Conservation (phyloP, 2,329 filamentous ascomycete species). For the Penicillium vulpinum region DNA sequence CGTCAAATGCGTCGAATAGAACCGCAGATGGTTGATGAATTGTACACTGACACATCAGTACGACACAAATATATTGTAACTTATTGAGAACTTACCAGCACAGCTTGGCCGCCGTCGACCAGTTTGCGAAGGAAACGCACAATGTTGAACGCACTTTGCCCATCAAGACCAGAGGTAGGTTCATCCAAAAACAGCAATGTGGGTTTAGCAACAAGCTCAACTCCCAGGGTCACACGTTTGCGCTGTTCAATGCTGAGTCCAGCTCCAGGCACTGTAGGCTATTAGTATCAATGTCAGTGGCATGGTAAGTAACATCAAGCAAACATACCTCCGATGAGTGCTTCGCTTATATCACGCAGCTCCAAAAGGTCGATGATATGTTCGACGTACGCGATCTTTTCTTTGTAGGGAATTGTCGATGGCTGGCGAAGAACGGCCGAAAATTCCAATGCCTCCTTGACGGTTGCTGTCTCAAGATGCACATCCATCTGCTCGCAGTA, state of each 20-base stretch:
- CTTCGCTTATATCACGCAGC: constrained; percentile 62
- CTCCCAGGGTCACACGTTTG: constrained; percentile 62
- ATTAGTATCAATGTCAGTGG: constrained; percentile 9
- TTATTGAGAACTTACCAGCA: constrained; percentile 50
- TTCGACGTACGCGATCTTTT: constrained; percentile 66
- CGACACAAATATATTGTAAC: too few species aligned
- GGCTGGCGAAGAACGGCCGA: constrained; percentile 64
- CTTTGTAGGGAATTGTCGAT: constrained; percentile 52
- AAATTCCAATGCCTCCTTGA: constrained; percentile 64
- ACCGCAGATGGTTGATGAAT: constrained; percentile 70
- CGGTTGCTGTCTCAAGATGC: constrained; percentile 63
- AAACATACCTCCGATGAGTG: constrained; percentile 56
- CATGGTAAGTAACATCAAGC: background rate
- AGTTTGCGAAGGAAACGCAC: constrained; percentile 67
- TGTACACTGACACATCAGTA: constrained; percentile 44
- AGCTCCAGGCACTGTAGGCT: constrained; percentile 46
- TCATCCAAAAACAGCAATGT: constrained; percentile 64
- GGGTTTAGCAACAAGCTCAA: constrained; percentile 61
- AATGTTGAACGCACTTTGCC: constrained; percentile 58
- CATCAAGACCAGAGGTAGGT: constrained; percentile 64
- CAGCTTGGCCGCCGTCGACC: constrained; percentile 65
- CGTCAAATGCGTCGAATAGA: constrained; percentile 67
- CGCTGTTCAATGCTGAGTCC: constrained; percentile 66
- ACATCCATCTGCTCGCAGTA: constrained; percentile 65
- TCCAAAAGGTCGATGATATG: constrained; percentile 66